Conservation (phyloP, 2,329 filamentous ascomycete genomes). For the Diatrype stigma region DNA sequence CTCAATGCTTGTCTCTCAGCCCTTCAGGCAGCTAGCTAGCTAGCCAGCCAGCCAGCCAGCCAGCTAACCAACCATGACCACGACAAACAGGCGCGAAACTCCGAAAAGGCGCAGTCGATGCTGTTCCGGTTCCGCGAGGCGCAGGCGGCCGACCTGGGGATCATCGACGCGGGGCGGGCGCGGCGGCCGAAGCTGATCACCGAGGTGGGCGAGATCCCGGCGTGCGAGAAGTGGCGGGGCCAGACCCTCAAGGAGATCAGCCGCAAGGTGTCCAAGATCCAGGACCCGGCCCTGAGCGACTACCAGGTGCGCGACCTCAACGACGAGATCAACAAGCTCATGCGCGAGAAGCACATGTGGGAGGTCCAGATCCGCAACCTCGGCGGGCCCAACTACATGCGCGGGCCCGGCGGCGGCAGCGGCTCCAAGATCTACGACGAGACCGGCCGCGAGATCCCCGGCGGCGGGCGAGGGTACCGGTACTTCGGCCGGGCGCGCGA, state of each 20-base stretch:
- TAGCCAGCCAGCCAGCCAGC: not conserved
- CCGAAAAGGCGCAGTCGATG: conserved; percentile 99
- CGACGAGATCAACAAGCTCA: conserved; percentile 98
- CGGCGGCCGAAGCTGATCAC: conserved; percentile 90
- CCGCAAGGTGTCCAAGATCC: conserved; percentile 94
- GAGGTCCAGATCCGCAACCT: conserved; percentile 93
- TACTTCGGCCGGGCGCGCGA: conserved; percentile 91
- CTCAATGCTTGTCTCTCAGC: not conserved
- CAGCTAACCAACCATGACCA: conserved; percentile 1
- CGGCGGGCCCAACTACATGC: conserved; percentile 97
- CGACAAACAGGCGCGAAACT: conserved; percentile 74
- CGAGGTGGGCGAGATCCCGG: conserved; percentile 74
- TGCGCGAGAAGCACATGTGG: conserved; percentile 99
- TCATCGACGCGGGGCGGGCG: conserved; percentile 86
- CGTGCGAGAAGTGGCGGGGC: conserved; percentile 96
- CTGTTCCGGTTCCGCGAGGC: conserved; percentile 99
- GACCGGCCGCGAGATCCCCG: conserved; percentile 65
- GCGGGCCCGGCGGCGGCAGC: conserved; percentile 64
- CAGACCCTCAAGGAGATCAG: conserved; percentile 96
- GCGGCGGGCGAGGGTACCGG: conserved; percentile 83
- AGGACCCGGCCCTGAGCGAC: conserved; percentile 86
- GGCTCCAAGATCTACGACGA: conserved; percentile 63
- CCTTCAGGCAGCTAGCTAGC: not conserved
- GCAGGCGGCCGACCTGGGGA: conserved; percentile 92
- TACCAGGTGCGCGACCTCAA: conserved; percentile 97